Conservation (phyloP, 1,284 basidiomycete genomes). For the Fomes fomentarius region DNA sequence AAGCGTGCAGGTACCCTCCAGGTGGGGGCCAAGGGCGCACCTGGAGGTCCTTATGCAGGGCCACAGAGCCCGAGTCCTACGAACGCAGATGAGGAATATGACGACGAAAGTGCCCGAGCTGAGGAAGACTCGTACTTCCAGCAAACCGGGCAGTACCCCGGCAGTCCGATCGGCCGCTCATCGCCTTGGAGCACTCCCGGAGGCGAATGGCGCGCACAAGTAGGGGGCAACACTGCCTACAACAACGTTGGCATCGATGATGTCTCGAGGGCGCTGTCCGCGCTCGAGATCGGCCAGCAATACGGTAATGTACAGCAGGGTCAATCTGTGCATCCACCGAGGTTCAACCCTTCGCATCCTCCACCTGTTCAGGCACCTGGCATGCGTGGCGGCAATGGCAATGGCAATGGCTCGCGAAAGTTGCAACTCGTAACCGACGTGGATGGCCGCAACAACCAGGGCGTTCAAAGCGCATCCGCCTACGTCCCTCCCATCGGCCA, state of each 20-base stretch:
- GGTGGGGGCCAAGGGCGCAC: slow-evolving; percentile 38
- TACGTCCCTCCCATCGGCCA: slow-evolving; percentile 54
- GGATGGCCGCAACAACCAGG: slow-evolving; percentile 59
- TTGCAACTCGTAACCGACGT: slow-evolving; percentile 62
- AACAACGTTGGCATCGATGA: slow-evolving; percentile 61
- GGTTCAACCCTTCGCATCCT: slow-evolving; percentile 62
- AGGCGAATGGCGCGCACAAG: slow-evolving; percentile 64
- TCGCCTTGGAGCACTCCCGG: slow-evolving; percentile 64
- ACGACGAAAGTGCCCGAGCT: slow-evolving; percentile 52
- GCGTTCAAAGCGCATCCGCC: slow-evolving; percentile 47
- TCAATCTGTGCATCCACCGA: slow-evolving; percentile 63
- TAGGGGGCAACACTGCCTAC: slow-evolving; percentile 31
- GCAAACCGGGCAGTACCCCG: slow-evolving; percentile 51
- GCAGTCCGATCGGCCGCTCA: slow-evolving; percentile 63
- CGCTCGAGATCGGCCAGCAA: slow-evolving; percentile 59
- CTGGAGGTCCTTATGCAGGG: slow-evolving; percentile 30
- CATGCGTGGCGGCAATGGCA: slow-evolving; percentile 40
- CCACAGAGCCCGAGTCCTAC: slow-evolving; percentile 48
- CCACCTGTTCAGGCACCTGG: slow-evolving; percentile 47
- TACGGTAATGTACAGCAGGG: slow-evolving; percentile 41
- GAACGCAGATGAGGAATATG: slow-evolving; percentile 61
- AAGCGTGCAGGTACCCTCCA: slow-evolving; percentile 79
- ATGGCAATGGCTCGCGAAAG: slow-evolving; percentile 43
- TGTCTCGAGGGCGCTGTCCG: slow-evolving; percentile 70
- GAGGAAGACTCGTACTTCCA: slow-evolving; percentile 62